These are phyloP conservation scores for Penicillium taxi DNA, from an alignment of 495 filamentous ascomycete species.

Conservation along the genomic window DNA sequence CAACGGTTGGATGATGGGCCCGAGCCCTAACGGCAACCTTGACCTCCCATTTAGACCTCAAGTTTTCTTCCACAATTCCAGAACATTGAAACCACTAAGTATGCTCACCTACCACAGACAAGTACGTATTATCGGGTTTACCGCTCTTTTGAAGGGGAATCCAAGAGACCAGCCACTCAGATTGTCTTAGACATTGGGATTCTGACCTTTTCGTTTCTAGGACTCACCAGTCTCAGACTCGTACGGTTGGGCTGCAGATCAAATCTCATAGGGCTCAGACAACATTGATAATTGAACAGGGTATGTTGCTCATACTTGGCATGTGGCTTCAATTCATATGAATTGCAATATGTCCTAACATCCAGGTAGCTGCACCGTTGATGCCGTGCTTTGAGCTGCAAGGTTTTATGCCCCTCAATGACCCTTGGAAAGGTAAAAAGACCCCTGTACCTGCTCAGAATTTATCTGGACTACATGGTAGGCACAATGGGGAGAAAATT, in stretches of 20 bases:
- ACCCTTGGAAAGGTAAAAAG: not conserved
- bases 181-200: slow-evolving; percentile 23
- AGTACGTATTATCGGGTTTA: slow-evolving; percentile 10
- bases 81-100: slow-evolving; percentile 9
- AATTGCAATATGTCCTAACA: no score
- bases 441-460: slow-evolving; percentile 7
- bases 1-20: no score
- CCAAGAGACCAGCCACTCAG: slow-evolving; percentile 1
- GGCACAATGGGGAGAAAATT: slow-evolving; percentile 13
- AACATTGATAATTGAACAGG: not conserved
- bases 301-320: no score
- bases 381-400: slow-evolving; percentile 7
- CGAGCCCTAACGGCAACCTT: slow-evolving; percentile 11
- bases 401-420: not conserved
- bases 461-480: slow-evolving; percentile 4
- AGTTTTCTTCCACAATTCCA: slow-evolving; percentile 13
- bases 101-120: not conserved
- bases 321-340: no score
- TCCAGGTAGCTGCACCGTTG: slow-evolving; percentile 8
- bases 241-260: slow-evolving; percentile 9
- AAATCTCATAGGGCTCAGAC: not conserved
- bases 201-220: slow-evolving; percentile 6
- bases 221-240: slow-evolving; percentile 9
- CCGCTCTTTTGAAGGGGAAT: slow-evolving; percentile 19
- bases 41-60: slow-evolving; percentile 14